These are phyloP conservation scores for Flaveria robusta DNA, from an alignment of 129 eudicot genomes.

Conservation along the genomic window DNA sequence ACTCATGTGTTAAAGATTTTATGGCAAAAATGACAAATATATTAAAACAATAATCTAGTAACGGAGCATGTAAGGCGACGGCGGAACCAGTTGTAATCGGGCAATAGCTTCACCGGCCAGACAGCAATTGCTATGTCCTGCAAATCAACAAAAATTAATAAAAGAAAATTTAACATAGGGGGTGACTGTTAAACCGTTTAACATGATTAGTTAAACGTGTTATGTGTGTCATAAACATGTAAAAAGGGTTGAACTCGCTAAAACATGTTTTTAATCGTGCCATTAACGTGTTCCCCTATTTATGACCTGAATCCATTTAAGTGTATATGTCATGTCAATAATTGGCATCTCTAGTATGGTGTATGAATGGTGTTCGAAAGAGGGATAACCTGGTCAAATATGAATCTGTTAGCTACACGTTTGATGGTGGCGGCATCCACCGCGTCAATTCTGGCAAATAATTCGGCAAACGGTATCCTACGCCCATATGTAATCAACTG, in stretches of 20 bases:
- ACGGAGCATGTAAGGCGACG: constrained; percentile 92
- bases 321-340: background rate
- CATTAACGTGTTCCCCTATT: background rate
- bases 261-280: background rate
- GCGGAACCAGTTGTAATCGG: constrained; percentile 98
- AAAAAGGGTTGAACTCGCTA: background rate
- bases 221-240: background rate
- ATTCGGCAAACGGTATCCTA: constrained; percentile 85
- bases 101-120: constrained; percentile 86
- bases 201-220: too few relatives aligned
- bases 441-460: constrained; percentile 92
- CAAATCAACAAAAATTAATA: constrained; percentile 17
- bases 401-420: constrained; percentile 88
- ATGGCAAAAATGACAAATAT: constrained; percentile 25
- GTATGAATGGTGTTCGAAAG: background rate
- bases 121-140: constrained; percentile 88
- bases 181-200: background rate
- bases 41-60: constrained; percentile 45
- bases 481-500: constrained; percentile 95
- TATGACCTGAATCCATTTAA: background rate
- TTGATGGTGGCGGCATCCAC: constrained; percentile 81
- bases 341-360: background rate
- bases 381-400: constrained; percentile 64
- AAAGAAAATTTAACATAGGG: background rate
- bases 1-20: constrained; percentile 22